Base-by-base conservation (phyloP, 2,329 filamentous ascomycete species). In the Teratosphaeria nubilosa region DNA sequence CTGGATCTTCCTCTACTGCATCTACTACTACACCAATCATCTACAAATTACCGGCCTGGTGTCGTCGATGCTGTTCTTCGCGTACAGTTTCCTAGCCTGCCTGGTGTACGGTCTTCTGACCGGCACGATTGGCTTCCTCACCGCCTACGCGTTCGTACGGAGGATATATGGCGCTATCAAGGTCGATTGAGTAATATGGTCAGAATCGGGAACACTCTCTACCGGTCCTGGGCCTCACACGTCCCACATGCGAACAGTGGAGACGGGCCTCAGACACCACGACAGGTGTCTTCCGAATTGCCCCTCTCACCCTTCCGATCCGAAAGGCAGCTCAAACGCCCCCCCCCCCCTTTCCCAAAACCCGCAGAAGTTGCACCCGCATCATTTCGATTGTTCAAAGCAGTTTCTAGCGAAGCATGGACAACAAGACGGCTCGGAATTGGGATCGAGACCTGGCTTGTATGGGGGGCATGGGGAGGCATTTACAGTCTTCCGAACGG, bases 61-160 rank as follows among this genome's bases (percentile, higher is more conserved):
- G 51, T 90, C 87, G 68, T 84, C 86, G 53, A 72, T 95, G 70
- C 78, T 95, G 34, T 95, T 95, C 76, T 95, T 95, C 73, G 84
- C 82, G 65, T 95, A 95, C 72, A 90, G 86, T 71, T 86, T 88
- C 69, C 81, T 95, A 66, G 89, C 88, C 0, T 95, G 89, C 72
- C 80, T 83, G 51, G 85, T 94, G 3, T 95, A 94, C 70, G 89
- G 87, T 1, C 76, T 95, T 54, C 75, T 94, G 62, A 90, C 86
- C 10, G 90, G 90, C 25, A 95, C 90, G 0, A 82, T 95, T 57
- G 90, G 90, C 1, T 95, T 95, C 72, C 72, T 95, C 73, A 86
- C 87, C 48, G 87, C 88, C 5, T 95, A 94, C 75, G 82, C 86
- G 1, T 95, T 95, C 77, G 84, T 95, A 57, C 79, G 88, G 69